These are phyloP conservation scores for Debaryomyces udenii DNA, from an alignment of 1,139 yeast species.

Conservation along the genomic window DNA sequence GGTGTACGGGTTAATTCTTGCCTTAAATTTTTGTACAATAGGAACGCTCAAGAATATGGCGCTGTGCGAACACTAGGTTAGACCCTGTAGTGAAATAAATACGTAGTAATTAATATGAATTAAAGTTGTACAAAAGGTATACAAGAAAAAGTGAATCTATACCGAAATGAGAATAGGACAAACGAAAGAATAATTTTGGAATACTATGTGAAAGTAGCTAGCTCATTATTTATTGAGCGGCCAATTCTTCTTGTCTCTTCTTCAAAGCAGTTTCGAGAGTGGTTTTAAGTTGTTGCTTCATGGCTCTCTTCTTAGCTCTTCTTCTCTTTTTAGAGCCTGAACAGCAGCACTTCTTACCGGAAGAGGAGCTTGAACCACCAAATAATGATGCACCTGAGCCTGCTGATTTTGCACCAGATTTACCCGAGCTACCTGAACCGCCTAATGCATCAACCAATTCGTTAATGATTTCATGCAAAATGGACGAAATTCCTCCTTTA, in stretches of 20 bases:
- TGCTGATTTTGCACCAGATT: slow-evolving; percentile 2
- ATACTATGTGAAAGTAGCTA: not conserved
- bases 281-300: slow-evolving; percentile 21
- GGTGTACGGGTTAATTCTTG: too few species aligned
- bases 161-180: slow-evolving; percentile 3
- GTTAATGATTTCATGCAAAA: slow-evolving; percentile 11
- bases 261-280: slow-evolving; percentile 18
- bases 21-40: too few species aligned
- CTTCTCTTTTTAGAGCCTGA: slow-evolving; percentile 11
- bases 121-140: slow-evolving; percentile 3
- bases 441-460: slow-evolving; percentile 16
- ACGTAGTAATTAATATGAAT: slow-evolving; percentile 1
- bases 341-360: slow-evolving; percentile 19
- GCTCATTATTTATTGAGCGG: too few species aligned
- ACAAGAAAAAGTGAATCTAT: slow-evolving; percentile 1
- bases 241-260: slow-evolving; percentile 11
- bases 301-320: slow-evolving; percentile 23
- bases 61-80: too few species aligned
- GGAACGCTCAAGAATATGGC: too few species aligned
- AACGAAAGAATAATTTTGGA: not conserved
- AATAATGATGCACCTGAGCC: slow-evolving; percentile 17
- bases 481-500: slow-evolving; percentile 13
- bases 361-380: slow-evolving; percentile 12
- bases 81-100: too few species aligned
- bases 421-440: slow-evolving; percentile 16